phyloP scores from a whole-genome alignment of 176 grass and related monocot species.

The Zea mays region DNA sequence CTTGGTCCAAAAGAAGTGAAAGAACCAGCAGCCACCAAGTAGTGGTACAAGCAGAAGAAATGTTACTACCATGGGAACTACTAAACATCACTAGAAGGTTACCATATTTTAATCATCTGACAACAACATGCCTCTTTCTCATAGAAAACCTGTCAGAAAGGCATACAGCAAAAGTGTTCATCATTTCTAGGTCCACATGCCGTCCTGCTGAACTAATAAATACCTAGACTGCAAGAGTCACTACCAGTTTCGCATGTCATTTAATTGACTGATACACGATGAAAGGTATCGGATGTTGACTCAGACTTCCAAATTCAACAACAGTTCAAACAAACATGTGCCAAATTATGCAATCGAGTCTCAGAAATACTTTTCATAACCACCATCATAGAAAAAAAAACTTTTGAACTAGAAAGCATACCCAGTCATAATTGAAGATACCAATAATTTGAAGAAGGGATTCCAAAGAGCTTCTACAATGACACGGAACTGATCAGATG shows the following conservation, averaged over 20 bases:
- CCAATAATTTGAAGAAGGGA: slow-evolving; percentile 86
- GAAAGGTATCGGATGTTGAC: slow-evolving; percentile 4
- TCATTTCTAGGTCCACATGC: background rate
- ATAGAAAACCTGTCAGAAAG: slow-evolving; percentile 1
- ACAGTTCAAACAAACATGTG: background rate
- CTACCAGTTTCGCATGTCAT: slow-evolving; percentile 17
- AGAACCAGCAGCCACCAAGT: slow-evolving; percentile 20
- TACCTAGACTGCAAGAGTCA: background rate
- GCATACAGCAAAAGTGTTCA: background rate
- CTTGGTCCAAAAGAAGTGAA: slow-evolving; percentile 21
- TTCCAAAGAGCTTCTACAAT: slow-evolving; percentile 85
- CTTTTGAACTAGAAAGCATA: slow-evolving; percentile 48
- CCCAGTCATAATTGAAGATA: slow-evolving; percentile 98
- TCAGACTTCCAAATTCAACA: slow-evolving; percentile 9
- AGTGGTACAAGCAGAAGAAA: background rate
- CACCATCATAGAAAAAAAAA: slow-evolving; percentile 12
- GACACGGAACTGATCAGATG: slow-evolving; percentile 95
- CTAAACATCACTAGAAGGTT: slow-evolving; percentile 14
- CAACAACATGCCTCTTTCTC: background rate
- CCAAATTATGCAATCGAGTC: background rate
- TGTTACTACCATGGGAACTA: slow-evolving; percentile 17
- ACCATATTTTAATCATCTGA: background rate
- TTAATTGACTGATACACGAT: slow-evolving; percentile 1
- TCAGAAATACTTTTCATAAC: slow-evolving; percentile 2
- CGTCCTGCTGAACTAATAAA: slow-evolving; percentile 23